A percentile compares a stretch with the other conserved stretches of the same genome.
These are phyloP conservation scores for Lepidopterella palustris DNA, from an alignment of 495 filamentous ascomycete species.

Conservation along the genomic window DNA sequence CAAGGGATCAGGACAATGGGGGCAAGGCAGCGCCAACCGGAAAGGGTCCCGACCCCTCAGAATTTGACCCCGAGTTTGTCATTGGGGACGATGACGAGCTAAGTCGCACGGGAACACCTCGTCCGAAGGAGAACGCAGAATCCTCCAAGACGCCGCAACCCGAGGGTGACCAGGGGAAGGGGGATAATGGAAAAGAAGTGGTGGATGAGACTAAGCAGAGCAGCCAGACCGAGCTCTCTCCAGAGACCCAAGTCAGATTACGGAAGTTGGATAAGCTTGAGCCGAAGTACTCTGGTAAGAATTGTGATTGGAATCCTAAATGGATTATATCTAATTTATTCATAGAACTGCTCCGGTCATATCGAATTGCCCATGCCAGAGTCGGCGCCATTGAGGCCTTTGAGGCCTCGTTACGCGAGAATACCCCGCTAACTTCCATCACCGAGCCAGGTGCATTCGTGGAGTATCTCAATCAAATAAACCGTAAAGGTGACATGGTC, in stretches of 20 bases:
- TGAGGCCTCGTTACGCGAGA: slow-evolving; percentile 81
- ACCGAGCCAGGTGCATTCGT: slow-evolving; percentile 75
- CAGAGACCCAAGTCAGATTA: slow-evolving; percentile 63
- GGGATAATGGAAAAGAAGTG: slow-evolving; percentile 21
- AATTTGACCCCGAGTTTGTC: slow-evolving; percentile 76
- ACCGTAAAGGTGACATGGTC: slow-evolving; percentile 79
- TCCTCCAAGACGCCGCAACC: neutral
- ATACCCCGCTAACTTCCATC: slow-evolving; percentile 84
- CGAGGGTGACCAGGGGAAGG: slow-evolving; percentile 24
- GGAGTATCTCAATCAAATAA: slow-evolving; percentile 90
- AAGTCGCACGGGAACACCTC: slow-evolving; percentile 51
- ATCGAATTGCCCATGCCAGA: slow-evolving; percentile 80
- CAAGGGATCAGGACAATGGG: slow-evolving; percentile 43
- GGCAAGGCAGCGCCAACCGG: slow-evolving; percentile 43
- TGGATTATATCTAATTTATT: neutral
- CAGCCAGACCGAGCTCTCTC: slow-evolving; percentile 55
- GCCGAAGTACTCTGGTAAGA: slow-evolving; percentile 70
- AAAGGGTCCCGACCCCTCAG: slow-evolving; percentile 67
- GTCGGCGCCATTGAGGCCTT: slow-evolving; percentile 84
- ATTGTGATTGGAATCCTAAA: neutral
- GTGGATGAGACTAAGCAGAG: slow-evolving; percentile 30
- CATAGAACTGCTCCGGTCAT: slow-evolving; percentile 81
- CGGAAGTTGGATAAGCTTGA: slow-evolving; percentile 83
- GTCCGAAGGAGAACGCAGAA: slow-evolving; percentile 25
- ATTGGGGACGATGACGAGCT: slow-evolving; percentile 69